Evolutionary conservation across 1,139 yeast genomes (phyloP).

Genomic region (Pneumocystis oryctolagi): DNA sequence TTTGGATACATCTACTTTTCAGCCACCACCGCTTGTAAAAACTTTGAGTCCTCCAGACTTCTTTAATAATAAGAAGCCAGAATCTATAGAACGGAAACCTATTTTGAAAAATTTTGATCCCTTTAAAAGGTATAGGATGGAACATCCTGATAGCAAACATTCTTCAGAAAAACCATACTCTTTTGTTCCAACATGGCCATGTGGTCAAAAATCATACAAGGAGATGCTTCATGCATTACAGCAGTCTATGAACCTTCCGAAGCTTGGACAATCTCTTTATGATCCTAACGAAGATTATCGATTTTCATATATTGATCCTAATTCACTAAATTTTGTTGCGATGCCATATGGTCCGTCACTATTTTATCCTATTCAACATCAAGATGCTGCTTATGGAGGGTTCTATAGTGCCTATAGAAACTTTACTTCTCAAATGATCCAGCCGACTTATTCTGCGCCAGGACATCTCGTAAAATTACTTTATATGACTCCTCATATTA

Average conservation of each 20-base stretch:
- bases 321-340: background rate
- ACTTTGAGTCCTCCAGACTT: constrained; percentile 4
- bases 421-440: background rate
- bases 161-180: constrained; percentile 10
- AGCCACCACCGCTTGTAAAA: constrained; percentile 2
- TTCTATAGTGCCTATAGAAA: background rate
- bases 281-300: background rate
- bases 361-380: background rate
- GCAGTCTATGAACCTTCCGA: background rate
- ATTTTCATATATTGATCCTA: background rate
- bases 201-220: constrained; percentile 4
- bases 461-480: background rate
- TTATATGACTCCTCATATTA: background rate
- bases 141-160: constrained; percentile 6
- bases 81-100: constrained; percentile 1
- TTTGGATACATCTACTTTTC: constrained; percentile 4
- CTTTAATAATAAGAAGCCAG: constrained; percentile 2
- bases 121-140: constrained; percentile 6
- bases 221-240: background rate
- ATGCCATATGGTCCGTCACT: background rate
- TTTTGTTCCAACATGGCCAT: constrained; percentile 11
- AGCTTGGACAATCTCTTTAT: background rate
- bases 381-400: background rate
- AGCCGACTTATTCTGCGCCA: background rate
- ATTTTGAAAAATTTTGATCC: constrained; percentile 6